A percentile compares a stretch with the other conserved stretches of the same genome.
phyloP scores from a whole-genome alignment of 108 stramenopile genomes.

The Parmales sp. region DNA sequence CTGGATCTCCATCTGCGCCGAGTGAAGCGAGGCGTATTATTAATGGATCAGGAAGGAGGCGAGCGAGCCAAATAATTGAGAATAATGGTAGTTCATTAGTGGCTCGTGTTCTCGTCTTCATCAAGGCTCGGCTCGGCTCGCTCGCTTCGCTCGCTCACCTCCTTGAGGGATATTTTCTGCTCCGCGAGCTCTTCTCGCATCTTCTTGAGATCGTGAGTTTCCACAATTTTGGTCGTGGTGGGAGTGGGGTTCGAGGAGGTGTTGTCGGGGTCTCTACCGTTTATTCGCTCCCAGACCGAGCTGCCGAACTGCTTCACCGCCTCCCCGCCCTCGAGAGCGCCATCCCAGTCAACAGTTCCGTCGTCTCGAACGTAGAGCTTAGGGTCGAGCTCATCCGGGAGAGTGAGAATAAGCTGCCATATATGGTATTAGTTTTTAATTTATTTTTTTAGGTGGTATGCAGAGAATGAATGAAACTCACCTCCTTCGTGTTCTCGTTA shows the following conservation, averaged over 20 bases:
- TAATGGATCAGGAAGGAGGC: too few species aligned
- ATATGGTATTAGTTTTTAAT: neutral
- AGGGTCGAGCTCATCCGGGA: conserved; percentile 31
- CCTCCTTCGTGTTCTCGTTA: neutral
- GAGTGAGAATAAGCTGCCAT: too few species aligned
- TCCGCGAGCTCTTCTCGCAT: conserved; percentile 32
- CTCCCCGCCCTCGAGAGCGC: conserved; percentile 82
- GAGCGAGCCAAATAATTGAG: too few species aligned
- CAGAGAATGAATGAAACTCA: neutral
- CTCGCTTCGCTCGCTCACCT: too few species aligned
- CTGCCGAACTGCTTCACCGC: conserved; percentile 74
- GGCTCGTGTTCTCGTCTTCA: too few species aligned
- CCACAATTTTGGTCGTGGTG: conserved; percentile 69
- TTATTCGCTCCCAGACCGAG: conserved; percentile 87
- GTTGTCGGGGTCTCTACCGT: conserved; percentile 71
- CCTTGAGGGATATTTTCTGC: neutral
- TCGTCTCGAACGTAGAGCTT: conserved; percentile 87
- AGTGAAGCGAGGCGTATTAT: too few species aligned
- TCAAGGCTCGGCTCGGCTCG: too few species aligned
- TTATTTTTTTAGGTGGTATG: neutral
- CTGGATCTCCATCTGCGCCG: too few species aligned
- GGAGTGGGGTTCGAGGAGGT: neutral
- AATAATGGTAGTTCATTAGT: too few species aligned
- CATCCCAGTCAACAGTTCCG: conserved; percentile 95
- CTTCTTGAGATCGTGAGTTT: conserved; percentile 58